These are phyloP conservation scores for Drechslerella coelobrocha DNA, from an alignment of 2,329 filamentous ascomycete species.

Conservation along the genomic window DNA sequence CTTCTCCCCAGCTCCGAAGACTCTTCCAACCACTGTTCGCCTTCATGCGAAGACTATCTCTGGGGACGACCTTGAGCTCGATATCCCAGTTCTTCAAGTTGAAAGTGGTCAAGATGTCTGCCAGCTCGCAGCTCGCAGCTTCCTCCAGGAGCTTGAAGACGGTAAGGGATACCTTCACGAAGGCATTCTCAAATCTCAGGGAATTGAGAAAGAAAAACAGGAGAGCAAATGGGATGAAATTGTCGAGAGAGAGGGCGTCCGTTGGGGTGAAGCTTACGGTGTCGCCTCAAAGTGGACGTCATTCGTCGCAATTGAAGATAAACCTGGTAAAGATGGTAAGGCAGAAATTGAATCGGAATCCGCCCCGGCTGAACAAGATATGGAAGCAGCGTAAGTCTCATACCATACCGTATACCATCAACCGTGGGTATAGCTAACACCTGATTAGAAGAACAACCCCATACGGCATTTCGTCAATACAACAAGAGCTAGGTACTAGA, in stretches of 20 bases:
- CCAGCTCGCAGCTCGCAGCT: constrained; percentile 73
- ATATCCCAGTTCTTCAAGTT: constrained; percentile 66
- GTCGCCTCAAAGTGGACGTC: constrained; percentile 74
- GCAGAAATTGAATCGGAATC: background rate
- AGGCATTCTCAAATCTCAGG: constrained; percentile 61
- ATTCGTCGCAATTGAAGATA: constrained; percentile 71
- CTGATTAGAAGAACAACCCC: no score
- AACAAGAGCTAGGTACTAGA: no score
- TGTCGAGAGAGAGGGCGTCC: constrained; percentile 70
- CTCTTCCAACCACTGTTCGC: constrained; percentile 66
- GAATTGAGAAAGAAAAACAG: constrained; percentile 61
- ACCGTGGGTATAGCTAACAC: no score
- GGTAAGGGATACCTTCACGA: constrained; percentile 71
- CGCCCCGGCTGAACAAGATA: background rate
- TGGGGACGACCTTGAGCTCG: constrained; percentile 65
- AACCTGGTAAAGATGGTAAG: constrained; percentile 49
- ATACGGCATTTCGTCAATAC: no score
- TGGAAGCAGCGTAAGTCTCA: no score
- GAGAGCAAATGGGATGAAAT: constrained; percentile 66
- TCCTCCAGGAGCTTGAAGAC: constrained; percentile 73
- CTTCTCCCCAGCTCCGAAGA: constrained; percentile 65
- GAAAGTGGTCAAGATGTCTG: constrained; percentile 57
- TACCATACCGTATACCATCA: no score
- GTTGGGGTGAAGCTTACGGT: constrained; percentile 70
- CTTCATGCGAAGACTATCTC: constrained; percentile 60